Percentiles rank a stretch among this genome's conserved stretches.
Evolutionary conservation across 2,329 filamentous ascomycete species (phyloP).

Genomic region (Talaromyces amestolkiae): DNA sequence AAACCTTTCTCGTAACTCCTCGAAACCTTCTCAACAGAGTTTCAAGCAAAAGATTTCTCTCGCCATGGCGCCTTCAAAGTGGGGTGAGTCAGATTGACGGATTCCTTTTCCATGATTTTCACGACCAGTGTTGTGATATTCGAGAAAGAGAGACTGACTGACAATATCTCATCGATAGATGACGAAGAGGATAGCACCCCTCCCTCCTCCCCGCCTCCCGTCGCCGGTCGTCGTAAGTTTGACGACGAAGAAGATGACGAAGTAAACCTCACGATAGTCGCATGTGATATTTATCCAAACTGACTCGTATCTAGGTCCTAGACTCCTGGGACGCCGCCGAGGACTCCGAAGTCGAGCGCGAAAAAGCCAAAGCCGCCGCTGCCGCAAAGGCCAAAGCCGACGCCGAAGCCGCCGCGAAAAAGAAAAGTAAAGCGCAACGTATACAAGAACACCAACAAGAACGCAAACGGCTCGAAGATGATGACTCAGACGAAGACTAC

Average conservation of each 20-base stretch:
- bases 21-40: neutral
- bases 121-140: neutral
- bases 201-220: constrained; percentile 43
- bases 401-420: constrained; percentile 80
- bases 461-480: constrained; percentile 57
- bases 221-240: constrained; percentile 66
- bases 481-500: constrained; percentile 46
- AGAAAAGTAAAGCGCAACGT: constrained; percentile 85
- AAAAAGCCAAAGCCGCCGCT: constrained; percentile 84
- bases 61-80: constrained; percentile 50
- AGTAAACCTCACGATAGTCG: constrained; percentile 24
- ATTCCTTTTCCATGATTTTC: neutral
- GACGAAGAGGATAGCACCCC: constrained; percentile 53
- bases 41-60: constrained; percentile 13
- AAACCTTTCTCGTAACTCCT: neutral
- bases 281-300: neutral
- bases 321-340: constrained; percentile 97
- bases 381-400: constrained; percentile 87
- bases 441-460: constrained; percentile 74
- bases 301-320: constrained; percentile 62
- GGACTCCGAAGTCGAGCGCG: constrained; percentile 93
- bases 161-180: constrained; percentile 25
- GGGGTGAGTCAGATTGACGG: constrained; percentile 42
- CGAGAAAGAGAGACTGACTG: neutral
- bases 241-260: constrained; percentile 87